Base-by-base conservation (phyloP, 306 rosid genomes). In the Gastrolobium villosum region DNA sequence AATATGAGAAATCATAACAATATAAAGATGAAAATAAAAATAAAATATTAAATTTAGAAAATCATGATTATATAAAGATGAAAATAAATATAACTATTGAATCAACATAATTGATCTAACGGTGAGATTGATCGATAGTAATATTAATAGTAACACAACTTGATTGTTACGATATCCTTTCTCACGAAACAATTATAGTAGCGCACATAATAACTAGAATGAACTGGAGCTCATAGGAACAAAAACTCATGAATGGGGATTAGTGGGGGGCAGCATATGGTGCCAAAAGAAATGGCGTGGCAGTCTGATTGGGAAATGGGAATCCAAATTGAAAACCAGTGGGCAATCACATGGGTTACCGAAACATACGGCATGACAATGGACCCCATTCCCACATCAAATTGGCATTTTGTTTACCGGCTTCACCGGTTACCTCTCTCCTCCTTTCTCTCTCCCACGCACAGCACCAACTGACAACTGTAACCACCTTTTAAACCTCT, bases 401-500 rank as follows among this genome's bases (percentile, higher is more conserved):
- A 6, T 5, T 36, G 65, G 65, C 15, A 52, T 15, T 53, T 57
- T 7, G 59, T 5, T 75, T 64, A 84, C 88, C 83, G 88, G 85
- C 48, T 61, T 61, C 13, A 44, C 85, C 87, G 81, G 84, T 88
- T 50, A 7, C 69, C 72, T 70, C 87, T 84, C 85, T 56, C 84
- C 65, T 45, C 7, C 64, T 57, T 76, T 74, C 14, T 67, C 85
- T 59, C 61, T 34, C 85, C 5, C 49, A 7, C 79, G 4, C 50
- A 49, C 70, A 60, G 40, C 36, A 3, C 61, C 65, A 45, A 4
- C 43, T 64, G 34, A 64, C 60, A 69, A 49, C 60, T 49, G 49
- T 57, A 53, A 46, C 48, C 48, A 10, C 71, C 69, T 65, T 81
- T 74, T 70, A 78, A 79, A 65, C 70, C 63, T 34, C 45, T 73